Evolutionary conservation across 345 rosid species (phyloP).

Genomic region (Salix koriyanagi): DNA sequence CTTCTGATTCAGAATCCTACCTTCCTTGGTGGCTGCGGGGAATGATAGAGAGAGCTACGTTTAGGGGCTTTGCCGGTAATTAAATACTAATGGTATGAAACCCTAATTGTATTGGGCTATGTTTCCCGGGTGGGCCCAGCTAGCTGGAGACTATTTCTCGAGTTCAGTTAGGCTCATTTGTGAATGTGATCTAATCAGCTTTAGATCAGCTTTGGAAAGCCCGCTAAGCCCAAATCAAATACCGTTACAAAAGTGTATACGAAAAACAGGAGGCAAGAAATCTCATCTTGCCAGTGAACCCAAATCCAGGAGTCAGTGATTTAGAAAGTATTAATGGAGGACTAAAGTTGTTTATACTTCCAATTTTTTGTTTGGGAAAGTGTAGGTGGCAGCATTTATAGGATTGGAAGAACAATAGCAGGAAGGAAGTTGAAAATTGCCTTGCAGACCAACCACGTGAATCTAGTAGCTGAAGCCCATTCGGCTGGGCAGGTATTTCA

Average conservation of each 20-base stretch:
- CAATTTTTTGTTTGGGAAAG: not conserved
- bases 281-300: not conserved
- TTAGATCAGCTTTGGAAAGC: not conserved
- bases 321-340: too few relatives aligned
- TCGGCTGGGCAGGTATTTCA: not conserved
- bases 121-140: not conserved
- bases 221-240: not conserved
- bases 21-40: conserved; percentile 12
- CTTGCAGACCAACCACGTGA: not conserved
- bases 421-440: not conserved
- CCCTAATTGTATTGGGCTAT: conserved; percentile 14
- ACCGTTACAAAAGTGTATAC: not conserved
- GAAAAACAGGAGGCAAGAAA: not conserved
- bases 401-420: not conserved
- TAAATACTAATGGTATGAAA: conserved; percentile 7
- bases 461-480: not conserved
- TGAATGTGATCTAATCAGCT: not conserved
- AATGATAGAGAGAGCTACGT: not conserved
- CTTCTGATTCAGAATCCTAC: conserved; percentile 20
- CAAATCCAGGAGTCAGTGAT: not conserved
- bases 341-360: not conserved
- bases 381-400: not conserved
- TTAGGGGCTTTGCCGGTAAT: not conserved
- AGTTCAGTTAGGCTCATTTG: not conserved
- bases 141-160: not conserved